Base-by-base conservation (phyloP, 768 basidiomycete genomes). In the Serendipita vermifera region DNA sequence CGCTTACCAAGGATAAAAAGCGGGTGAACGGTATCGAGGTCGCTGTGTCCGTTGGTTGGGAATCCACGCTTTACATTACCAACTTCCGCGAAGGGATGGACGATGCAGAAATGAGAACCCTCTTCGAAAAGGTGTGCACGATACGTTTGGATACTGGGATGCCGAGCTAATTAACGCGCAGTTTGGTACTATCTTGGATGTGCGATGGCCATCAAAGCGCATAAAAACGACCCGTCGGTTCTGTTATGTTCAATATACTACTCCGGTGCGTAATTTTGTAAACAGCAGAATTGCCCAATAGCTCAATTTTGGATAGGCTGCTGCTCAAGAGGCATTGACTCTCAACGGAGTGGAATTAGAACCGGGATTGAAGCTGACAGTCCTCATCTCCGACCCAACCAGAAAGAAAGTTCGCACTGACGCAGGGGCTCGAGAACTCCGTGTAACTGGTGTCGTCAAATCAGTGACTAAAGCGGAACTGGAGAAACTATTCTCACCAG, bases 151-250 rank as follows among this genome's bases (percentile, higher is more conserved):
- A n/a, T n/a, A n/a, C n/a, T n/a, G n/a, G n/a, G n/a, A n/a, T n/a
- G n/a, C n/a, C n/a, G n/a, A n/a, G n/a, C n/a, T n/a, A n/a, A n/a
- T n/a, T n/a, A 55, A 33, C 24, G 35, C 38, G 1, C 56, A 96
- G 91, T 92, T 86, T 68, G 96, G 96, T 7, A 78, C 76, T 3
- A 77, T 99, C 55, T 87, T 98, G 59, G 93, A 98, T 60, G 86
- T 91, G 15, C 85, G 96, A 31, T 98, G 94, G 94, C 96, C 96
- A 3, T 93, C 90, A 70, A 93, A 93, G 65, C 96, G 96, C 65
- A 92, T 90, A 75, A 94, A 92, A 69, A 81, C 72, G 57, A 85
- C 86, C 2, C 74, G 96, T 33, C 77, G 96, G 38, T 98, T 99
- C 68, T 92, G 89, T 64, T 99, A 98, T 67, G 74, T 99, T 1